Conservation (phyloP, 164 flowering plant genomes). For the Magnolia changhungtana region DNA sequence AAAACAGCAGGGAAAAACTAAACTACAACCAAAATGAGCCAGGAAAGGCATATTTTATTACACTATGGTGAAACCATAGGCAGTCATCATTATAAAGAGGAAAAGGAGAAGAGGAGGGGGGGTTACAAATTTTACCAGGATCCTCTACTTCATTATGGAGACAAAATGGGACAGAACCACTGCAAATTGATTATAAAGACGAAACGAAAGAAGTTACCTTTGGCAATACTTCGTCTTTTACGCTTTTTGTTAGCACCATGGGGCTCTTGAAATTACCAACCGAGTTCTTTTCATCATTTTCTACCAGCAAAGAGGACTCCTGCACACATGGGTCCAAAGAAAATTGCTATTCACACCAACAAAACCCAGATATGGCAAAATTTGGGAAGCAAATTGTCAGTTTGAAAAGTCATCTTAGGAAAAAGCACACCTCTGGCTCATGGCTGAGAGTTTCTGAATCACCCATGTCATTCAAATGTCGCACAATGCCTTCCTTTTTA, state of each 20-base stretch:
- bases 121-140: background rate
- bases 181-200: background rate
- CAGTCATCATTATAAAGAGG: background rate
- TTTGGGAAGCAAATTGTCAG: background rate
- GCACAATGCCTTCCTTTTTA: conserved; percentile 30
- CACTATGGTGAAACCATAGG: background rate
- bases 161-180: background rate
- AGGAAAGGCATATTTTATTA: background rate
- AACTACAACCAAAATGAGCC: too few species aligned
- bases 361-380: background rate
- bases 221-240: conserved; percentile 59
- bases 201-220: conserved; percentile 40
- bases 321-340: conserved; percentile 16
- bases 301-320: conserved; percentile 28
- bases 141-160: background rate
- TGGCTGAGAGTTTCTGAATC: conserved; percentile 27
- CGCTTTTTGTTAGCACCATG: conserved; percentile 47
- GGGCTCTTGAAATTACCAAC: conserved; percentile 28
- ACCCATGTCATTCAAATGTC: conserved; percentile 18
- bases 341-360: conserved; percentile 3
- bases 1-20: too few species aligned
- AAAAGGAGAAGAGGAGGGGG: background rate
- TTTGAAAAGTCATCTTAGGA: background rate
- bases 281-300: conserved; percentile 20
- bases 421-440: conserved; percentile 37